phyloP scores from a whole-genome alignment of 2,329 filamentous ascomycete genomes.

The Xylariaceae sp. region DNA sequence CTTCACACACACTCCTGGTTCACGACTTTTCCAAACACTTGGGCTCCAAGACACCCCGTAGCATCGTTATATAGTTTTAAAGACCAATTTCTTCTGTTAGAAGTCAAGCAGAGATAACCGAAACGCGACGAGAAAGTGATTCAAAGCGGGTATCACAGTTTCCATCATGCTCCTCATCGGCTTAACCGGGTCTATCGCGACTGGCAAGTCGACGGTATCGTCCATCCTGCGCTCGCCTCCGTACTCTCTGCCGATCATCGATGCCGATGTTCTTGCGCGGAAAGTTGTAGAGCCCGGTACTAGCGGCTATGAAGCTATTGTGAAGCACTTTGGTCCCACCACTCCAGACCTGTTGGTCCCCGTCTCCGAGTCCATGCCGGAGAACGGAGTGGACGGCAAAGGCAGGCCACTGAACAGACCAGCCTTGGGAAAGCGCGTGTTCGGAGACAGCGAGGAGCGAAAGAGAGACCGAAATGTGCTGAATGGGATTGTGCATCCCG shows the following conservation, averaged over 20 bases:
- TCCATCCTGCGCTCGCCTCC: slow-evolving; percentile 72
- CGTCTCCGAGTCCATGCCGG: slow-evolving; percentile 45
- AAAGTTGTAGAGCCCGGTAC: slow-evolving; percentile 93
- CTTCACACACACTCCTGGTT: neutral
- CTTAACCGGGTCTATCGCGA: slow-evolving; percentile 94
- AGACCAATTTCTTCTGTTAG: neutral
- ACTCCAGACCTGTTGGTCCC: slow-evolving; percentile 81
- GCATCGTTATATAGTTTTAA: neutral
- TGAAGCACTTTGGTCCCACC: slow-evolving; percentile 71
- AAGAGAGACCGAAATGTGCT: slow-evolving; percentile 68
- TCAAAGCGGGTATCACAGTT: neutral
- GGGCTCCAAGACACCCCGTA: neutral
- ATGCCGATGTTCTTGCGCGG: slow-evolving; percentile 87
- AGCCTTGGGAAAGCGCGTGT: slow-evolving; percentile 78
- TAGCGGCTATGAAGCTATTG: slow-evolving; percentile 73
- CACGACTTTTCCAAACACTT: neutral
- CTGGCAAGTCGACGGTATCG: slow-evolving; percentile 95
- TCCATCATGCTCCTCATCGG: slow-evolving; percentile 87
- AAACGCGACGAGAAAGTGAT: neutral
- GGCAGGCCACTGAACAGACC: slow-evolving; percentile 78
- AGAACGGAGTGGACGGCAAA: slow-evolving; percentile 52
- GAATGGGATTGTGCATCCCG: slow-evolving; percentile 89
- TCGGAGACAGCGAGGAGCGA: slow-evolving; percentile 69
- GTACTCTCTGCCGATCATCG: slow-evolving; percentile 83
- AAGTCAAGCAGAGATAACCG: too few relatives aligned